These are phyloP conservation scores for Hyaloperonospora brassicae DNA, from an alignment of 352 stramenopile genomes.

Conservation along the genomic window DNA sequence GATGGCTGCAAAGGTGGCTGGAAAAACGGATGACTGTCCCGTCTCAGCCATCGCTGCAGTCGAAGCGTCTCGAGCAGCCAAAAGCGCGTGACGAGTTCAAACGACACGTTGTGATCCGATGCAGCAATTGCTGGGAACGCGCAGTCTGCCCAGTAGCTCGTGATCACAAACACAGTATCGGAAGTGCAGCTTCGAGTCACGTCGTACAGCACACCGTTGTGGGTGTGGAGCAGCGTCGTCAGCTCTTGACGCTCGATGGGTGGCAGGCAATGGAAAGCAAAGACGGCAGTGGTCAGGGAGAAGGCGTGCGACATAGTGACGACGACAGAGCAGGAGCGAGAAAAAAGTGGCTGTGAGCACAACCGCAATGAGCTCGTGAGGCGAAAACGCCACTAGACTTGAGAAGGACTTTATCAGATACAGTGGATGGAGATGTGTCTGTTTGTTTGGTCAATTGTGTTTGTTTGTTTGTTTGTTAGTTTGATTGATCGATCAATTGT, in stretches of 20 bases:
- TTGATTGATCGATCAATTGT: no score
- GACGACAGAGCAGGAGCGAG: neutral
- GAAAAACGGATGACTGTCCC: conserved; percentile 39
- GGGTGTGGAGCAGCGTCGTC: conserved; percentile 5
- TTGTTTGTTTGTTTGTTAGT: no score
- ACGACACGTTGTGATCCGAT: neutral
- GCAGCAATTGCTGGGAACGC: neutral
- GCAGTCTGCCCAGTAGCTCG: conserved; percentile 43
- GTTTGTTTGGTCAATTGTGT: no score
- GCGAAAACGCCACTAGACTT: no score
- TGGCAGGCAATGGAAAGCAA: conserved; percentile 29
- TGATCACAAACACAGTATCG: conserved; percentile 36
- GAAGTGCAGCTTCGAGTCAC: neutral
- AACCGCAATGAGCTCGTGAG: neutral
- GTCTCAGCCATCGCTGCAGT: conserved; percentile 28
- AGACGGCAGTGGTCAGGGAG: conserved; percentile 23
- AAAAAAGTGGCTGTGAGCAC: neutral
- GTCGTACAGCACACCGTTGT: conserved; percentile 16
- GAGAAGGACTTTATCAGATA: no score
- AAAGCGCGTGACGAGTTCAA: conserved; percentile 38
- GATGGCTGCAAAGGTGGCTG: conserved; percentile 21
- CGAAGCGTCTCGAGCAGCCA: conserved; percentile 47
- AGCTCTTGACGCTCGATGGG: conserved; percentile 11
- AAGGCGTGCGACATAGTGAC: conserved; percentile 13
- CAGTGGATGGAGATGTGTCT: no score